Percentiles rank a stretch among this genome's conserved stretches.
phyloP scores from a whole-genome alignment of 2,329 filamentous ascomycete genomes.

The Fonsecaea pedrosoi region DNA sequence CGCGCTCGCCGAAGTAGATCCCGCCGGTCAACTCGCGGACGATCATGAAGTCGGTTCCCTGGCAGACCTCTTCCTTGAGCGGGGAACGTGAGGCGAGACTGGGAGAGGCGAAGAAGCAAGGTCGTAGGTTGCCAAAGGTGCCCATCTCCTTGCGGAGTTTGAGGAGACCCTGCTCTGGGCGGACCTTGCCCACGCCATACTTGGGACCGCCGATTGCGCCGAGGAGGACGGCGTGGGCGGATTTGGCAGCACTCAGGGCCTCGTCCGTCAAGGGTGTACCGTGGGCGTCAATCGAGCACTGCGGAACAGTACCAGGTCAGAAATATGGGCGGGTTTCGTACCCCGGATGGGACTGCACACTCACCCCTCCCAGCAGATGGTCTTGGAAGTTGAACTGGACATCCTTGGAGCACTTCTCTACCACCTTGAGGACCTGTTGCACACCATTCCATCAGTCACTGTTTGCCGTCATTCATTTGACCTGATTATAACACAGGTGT shows the following conservation, averaged over 20 bases:
- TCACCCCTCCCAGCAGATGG: slow-evolving; percentile 88
- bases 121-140: slow-evolving; percentile 93
- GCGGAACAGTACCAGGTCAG: slow-evolving; percentile 12
- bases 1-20: slow-evolving; percentile 92
- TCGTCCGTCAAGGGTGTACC: slow-evolving; percentile 81
- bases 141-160: slow-evolving; percentile 89
- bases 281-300: slow-evolving; percentile 88
- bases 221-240: slow-evolving; percentile 86
- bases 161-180: slow-evolving; percentile 91
- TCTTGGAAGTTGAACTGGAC: slow-evolving; percentile 88
- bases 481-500: too few species aligned
- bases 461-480: slow-evolving; percentile 54
- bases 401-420: slow-evolving; percentile 73
- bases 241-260: slow-evolving; percentile 81
- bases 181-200: slow-evolving; percentile 89
- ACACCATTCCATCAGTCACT: background rate
- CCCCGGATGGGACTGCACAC: slow-evolving; percentile 47
- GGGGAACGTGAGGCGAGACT: slow-evolving; percentile 83
- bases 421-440: slow-evolving; percentile 73
- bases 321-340: background rate
- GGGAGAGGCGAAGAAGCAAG: slow-evolving; percentile 93
- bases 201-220: slow-evolving; percentile 95
- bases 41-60: slow-evolving; percentile 88
- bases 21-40: slow-evolving; percentile 91
- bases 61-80: slow-evolving; percentile 82